Conservation (phyloP, 768 basidiomycete genomes). For the Rubroboletus pulcherrimus region DNA sequence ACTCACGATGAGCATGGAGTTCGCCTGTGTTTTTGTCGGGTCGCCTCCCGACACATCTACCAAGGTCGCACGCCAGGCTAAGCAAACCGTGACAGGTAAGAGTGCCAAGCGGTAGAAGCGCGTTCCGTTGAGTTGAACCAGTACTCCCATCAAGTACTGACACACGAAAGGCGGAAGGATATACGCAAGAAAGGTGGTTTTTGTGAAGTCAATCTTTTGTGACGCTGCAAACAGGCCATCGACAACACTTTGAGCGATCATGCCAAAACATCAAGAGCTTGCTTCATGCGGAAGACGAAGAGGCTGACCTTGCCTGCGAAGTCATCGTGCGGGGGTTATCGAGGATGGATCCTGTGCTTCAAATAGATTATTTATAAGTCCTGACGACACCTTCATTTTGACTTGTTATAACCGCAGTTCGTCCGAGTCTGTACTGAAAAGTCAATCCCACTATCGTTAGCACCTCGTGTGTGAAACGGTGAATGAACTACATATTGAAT, state of each 20-base stretch:
- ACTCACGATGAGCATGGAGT: constrained; percentile 20
- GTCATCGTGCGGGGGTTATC: neutral
- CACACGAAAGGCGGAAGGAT: constrained; percentile 40
- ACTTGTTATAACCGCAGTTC: no score
- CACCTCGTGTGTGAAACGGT: no score
- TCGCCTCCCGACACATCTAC: constrained; percentile 25
- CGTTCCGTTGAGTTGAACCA: constrained; percentile 46
- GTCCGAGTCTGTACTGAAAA: no score
- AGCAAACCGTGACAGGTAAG: constrained; percentile 44
- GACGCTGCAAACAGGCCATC: constrained; percentile 2
- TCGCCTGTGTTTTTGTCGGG: constrained; percentile 5
- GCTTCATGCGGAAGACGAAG: neutral
- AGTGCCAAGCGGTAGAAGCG: constrained; percentile 42
- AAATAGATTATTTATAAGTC: neutral
- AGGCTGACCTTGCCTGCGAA: neutral
- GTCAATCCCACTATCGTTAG: no score
- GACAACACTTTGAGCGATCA: neutral
- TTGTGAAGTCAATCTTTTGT: constrained; percentile 8
- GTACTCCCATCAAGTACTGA: constrained; percentile 49
- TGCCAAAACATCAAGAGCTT: neutral
- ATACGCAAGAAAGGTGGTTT: constrained; percentile 28
- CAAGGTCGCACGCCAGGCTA: constrained; percentile 37
- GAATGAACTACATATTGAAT: no score
- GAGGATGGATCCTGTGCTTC: neutral
- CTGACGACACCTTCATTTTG: no score